These are phyloP conservation scores for Sphenostylis stenocarpa DNA, from an alignment of 306 rosid species.

Conservation along the genomic window DNA sequence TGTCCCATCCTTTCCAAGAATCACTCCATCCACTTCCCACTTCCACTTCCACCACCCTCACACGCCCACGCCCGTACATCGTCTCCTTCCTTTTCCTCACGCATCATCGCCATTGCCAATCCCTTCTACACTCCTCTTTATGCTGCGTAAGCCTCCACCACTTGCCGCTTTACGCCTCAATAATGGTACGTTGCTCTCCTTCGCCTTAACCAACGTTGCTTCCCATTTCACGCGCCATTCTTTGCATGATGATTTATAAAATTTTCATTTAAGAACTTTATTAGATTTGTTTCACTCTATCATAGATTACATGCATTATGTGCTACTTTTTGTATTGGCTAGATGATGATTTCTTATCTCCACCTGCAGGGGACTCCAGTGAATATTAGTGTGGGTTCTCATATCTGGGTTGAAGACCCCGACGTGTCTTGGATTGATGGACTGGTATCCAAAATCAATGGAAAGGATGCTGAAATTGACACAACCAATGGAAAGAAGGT, in stretches of 20 bases:
- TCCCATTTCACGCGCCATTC: background rate
- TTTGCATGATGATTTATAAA: background rate
- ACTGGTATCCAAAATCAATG: slow-evolving; percentile 73
- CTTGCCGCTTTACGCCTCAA: background rate
- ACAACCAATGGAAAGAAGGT: slow-evolving; percentile 75
- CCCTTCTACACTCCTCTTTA: background rate
- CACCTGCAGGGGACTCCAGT: slow-evolving; percentile 86
- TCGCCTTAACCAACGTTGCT: background rate
- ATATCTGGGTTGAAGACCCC: slow-evolving; percentile 89
- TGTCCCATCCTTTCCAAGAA: slow-evolving; percentile 44
- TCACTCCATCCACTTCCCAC: slow-evolving; percentile 52
- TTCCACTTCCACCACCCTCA: slow-evolving; percentile 21
- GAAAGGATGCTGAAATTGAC: slow-evolving; percentile 69
- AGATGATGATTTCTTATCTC: slow-evolving; percentile 16
- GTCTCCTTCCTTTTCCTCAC: background rate
- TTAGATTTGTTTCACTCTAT: background rate
- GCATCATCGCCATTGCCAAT: background rate
- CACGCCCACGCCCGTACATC: background rate
- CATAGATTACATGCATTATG: background rate
- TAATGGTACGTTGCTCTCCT: background rate
- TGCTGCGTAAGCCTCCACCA: background rate
- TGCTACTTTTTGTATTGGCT: background rate
- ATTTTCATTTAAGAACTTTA: no score
- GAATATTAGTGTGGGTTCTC: slow-evolving; percentile 88
- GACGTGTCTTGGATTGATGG: slow-evolving; percentile 79